These are phyloP conservation scores for Colletotrichum sp. DNA, from an alignment of 2,329 filamentous ascomycete species.

Conservation along the genomic window DNA sequence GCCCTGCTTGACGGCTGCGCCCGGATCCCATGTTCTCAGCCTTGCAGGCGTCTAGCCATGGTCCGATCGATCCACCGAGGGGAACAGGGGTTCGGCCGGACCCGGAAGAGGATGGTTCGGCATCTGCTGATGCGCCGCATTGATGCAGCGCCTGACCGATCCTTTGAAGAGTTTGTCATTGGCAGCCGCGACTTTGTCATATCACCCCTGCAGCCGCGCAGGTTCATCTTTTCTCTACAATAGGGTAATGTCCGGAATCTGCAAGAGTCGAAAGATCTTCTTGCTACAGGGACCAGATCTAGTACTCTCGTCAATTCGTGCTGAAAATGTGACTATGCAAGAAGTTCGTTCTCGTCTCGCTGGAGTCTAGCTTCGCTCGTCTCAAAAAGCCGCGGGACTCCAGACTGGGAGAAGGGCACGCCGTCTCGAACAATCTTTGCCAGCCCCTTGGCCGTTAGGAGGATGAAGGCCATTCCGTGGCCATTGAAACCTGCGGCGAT, in stretches of 20 bases:
- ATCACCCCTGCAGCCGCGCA: background rate
- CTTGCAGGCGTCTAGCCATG: background rate
- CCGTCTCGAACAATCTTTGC: constrained; percentile 40
- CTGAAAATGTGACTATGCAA: background rate
- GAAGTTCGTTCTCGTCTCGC: background rate
- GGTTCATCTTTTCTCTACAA: background rate
- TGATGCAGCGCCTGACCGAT: background rate
- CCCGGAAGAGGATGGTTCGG: constrained; percentile 1
- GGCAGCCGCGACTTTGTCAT: background rate
- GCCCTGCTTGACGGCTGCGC: background rate
- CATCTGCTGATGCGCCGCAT: background rate
- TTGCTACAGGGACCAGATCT: background rate
- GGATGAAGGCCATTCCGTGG: constrained; percentile 54
- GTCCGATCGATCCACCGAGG: background rate
- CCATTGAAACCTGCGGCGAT: constrained; percentile 54
- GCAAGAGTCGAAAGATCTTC: background rate
- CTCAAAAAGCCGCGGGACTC: constrained; percentile 40
- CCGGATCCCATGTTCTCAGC: background rate
- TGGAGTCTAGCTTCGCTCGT: constrained; percentile 32
- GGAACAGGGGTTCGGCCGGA: background rate
- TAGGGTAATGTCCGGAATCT: background rate
- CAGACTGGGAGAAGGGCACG: constrained; percentile 36
- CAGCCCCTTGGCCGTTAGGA: constrained; percentile 42
- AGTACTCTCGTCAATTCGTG: background rate
- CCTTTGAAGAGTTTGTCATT: background rate